A percentile compares a stretch with the other conserved stretches of the same genome.
Evolutionary conservation across 331 rosid species (phyloP).

Genomic region (Rosa hybrid): DNA sequence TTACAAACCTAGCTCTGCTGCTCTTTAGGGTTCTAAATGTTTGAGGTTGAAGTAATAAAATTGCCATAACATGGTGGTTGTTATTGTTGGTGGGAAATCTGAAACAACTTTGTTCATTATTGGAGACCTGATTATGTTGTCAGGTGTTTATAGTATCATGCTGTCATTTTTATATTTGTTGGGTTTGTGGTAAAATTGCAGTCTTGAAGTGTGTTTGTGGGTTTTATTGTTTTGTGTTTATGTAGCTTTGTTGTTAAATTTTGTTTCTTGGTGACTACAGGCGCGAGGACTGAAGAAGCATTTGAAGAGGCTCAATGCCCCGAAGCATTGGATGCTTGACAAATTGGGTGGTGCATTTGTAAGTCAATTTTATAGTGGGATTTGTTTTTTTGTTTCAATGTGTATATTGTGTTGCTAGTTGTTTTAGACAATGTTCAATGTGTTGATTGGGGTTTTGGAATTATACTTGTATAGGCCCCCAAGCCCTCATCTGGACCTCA

Average conservation of each 20-base stretch:
- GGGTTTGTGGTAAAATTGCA: background rate
- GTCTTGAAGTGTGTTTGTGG: background rate
- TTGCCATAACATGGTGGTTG: background rate
- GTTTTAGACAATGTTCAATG: background rate
- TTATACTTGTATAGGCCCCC: conserved; percentile 28
- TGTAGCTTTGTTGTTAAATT: background rate
- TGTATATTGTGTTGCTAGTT: background rate
- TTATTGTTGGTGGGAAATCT: background rate
- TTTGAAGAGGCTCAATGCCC: conserved; percentile 42
- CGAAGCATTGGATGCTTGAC: conserved; percentile 41
- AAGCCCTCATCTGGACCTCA: conserved; percentile 45
- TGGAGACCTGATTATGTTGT: background rate
- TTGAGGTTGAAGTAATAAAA: background rate
- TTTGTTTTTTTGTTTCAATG: background rate
- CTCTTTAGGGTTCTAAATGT: background rate
- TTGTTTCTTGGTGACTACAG: conserved; percentile 7
- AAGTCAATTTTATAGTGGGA: background rate
- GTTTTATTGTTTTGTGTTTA: background rate
- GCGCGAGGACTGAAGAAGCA: conserved; percentile 38
- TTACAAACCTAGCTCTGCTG: background rate
- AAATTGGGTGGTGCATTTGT: conserved; percentile 42
- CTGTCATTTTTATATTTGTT: background rate
- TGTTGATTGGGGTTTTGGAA: background rate
- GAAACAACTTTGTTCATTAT: background rate
- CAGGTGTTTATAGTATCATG: background rate